Evolutionary conservation across 192 early-diverging fungal species (phyloP).

Genomic region (Kickxella alabastrina): DNA sequence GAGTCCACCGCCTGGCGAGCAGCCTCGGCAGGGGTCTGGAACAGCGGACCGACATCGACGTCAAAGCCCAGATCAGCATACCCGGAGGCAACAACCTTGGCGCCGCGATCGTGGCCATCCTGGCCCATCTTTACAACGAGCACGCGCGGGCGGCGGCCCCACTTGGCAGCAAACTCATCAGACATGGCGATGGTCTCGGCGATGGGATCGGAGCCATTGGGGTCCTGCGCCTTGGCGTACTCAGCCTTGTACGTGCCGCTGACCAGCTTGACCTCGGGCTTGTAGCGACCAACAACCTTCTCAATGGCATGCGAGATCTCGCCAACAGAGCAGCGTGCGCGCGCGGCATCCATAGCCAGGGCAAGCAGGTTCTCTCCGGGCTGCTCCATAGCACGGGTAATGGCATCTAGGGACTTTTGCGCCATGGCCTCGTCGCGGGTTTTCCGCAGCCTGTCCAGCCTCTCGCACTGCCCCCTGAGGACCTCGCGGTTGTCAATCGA

Average conservation of each 20-base stretch:
- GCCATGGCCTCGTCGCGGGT: constrained; percentile 57
- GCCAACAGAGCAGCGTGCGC: constrained; percentile 77
- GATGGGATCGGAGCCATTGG: constrained; percentile 54
- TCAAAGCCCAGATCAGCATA: constrained; percentile 90
- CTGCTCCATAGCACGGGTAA: constrained; percentile 57
- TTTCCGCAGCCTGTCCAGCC: constrained; percentile 56
- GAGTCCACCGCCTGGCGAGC: constrained; percentile 85
- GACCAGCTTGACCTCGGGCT: constrained; percentile 74
- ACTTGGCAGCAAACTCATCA: constrained; percentile 62
- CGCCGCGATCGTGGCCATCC: constrained; percentile 91
- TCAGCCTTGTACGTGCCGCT: constrained; percentile 83
- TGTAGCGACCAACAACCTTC: constrained; percentile 78
- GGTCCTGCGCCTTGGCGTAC: constrained; percentile 55
- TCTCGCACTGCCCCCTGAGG: constrained; percentile 62
- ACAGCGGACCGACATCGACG: constrained; percentile 85
- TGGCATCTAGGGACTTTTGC: constrained; percentile 54
- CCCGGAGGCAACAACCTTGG: constrained; percentile 87
- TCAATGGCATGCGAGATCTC: constrained; percentile 82
- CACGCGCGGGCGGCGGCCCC: constrained; percentile 84
- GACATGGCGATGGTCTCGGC: constrained; percentile 59
- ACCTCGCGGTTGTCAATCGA: constrained; percentile 81
- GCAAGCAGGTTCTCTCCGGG: constrained; percentile 70
- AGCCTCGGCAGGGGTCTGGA: constrained; percentile 85
- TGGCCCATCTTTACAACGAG: constrained; percentile 92
- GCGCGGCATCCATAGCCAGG: constrained; percentile 70